Conservation (phyloP, 1,284 basidiomycete genomes). For the Tremellales sp. region DNA sequence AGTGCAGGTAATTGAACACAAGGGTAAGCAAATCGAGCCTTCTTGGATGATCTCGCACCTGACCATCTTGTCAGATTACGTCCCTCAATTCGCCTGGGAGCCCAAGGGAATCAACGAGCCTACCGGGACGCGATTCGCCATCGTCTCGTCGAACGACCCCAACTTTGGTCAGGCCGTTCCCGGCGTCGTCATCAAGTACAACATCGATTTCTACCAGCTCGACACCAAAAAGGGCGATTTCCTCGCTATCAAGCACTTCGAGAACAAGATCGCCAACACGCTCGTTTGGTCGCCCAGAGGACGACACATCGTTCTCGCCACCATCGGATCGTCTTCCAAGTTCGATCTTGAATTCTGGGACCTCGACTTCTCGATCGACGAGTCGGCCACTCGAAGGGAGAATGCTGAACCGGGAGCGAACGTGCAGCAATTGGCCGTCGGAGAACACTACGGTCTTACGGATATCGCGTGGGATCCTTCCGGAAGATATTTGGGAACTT, state of each 20-base stretch:
- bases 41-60: conserved; percentile 6
- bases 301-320: conserved; percentile 91
- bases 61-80: conserved; percentile 64
- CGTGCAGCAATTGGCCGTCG: conserved; percentile 75
- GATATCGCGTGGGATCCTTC: conserved; percentile 99
- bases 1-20: conserved; percentile 95
- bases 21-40: conserved; percentile 62
- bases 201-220: conserved; percentile 93
- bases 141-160: conserved; percentile 91
- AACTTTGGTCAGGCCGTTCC: conserved; percentile 85
- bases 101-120: too few species aligned
- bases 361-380: conserved; percentile 82
- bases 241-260: conserved; percentile 75
- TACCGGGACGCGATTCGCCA: conserved; percentile 92
- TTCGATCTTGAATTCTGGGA: conserved; percentile 99
- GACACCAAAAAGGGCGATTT: conserved; percentile 98
- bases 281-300: conserved; percentile 97
- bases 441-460: conserved; percentile 98
- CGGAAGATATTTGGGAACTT: conserved; percentile 89
- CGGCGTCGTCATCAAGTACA: conserved; percentile 91
- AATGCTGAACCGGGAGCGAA: conserved; percentile 74
- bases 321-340: conserved; percentile 90
- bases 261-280: conserved; percentile 86
- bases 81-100: conserved; percentile 98
- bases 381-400: conserved; percentile 58